phyloP scores from a whole-genome alignment of 805 yeast species.

The Nakazawaea siamensis region DNA sequence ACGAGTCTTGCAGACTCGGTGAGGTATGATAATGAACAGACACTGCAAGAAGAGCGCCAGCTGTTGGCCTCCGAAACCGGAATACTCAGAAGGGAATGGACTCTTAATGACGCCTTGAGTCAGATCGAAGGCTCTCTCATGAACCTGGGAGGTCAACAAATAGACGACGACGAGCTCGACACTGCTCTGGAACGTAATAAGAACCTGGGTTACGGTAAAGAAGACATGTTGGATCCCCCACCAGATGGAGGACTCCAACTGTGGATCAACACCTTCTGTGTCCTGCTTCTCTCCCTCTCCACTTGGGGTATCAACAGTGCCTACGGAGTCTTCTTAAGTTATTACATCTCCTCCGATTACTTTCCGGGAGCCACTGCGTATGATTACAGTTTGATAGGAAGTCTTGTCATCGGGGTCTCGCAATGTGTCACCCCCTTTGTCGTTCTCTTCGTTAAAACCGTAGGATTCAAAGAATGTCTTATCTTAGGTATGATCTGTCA shows the following conservation, averaged over 20 bases:
- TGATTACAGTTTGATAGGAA: conserved; percentile 57
- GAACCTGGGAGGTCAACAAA: conserved; percentile 7
- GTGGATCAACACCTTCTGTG: conserved; percentile 45
- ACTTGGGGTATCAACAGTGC: conserved; percentile 64
- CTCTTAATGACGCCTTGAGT: conserved; percentile 18
- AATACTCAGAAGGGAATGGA: conserved; percentile 15
- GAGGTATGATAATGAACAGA: conserved; percentile 16
- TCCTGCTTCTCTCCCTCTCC: conserved; percentile 35
- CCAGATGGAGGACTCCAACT: conserved; percentile 59
- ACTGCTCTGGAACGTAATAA: conserved; percentile 7
- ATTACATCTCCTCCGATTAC: conserved; percentile 36
- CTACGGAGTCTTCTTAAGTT: conserved; percentile 51
- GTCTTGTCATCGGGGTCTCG: conserved; percentile 30
- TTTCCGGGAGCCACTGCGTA: conserved; percentile 43
- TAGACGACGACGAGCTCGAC: neutral
- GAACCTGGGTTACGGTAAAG: conserved; percentile 7
- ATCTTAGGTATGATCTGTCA: conserved; percentile 33
- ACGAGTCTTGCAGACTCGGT: conserved; percentile 15
- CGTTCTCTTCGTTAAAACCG: conserved; percentile 14
- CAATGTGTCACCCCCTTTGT: conserved; percentile 18
- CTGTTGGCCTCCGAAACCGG: conserved; percentile 13
- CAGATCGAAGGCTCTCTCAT: conserved; percentile 13
- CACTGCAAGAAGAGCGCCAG: conserved; percentile 11
- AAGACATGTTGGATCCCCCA: conserved; percentile 17
- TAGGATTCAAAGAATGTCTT: conserved; percentile 18